Evolutionary conservation across 352 stramenopile species (phyloP).

Genomic region (Pythium volutum): DNA sequence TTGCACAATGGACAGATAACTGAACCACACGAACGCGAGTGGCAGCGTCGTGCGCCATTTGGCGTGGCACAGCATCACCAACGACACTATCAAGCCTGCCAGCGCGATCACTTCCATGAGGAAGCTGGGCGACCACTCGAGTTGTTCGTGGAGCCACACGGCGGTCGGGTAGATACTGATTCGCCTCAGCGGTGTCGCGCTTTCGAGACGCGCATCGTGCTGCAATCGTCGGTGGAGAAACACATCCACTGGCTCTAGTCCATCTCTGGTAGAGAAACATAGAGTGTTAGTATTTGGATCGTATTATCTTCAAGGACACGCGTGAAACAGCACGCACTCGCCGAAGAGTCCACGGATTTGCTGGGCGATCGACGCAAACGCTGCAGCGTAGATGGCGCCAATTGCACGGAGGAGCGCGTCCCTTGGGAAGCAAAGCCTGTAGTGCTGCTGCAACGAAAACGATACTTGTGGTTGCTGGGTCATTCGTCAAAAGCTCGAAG

Average conservation of each 20-base stretch:
- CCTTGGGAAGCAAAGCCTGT: conserved; percentile 31
- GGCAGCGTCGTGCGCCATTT: conserved; percentile 34
- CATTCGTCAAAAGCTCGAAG: not conserved
- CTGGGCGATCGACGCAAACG: conserved; percentile 78
- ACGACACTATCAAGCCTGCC: conserved; percentile 26
- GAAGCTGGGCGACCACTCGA: conserved; percentile 46
- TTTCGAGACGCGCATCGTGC: conserved; percentile 8
- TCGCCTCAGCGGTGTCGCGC: conserved; percentile 18
- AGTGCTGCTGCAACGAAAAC: not conserved
- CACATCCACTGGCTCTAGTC: conserved; percentile 52
- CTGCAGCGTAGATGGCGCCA: conserved; percentile 44
- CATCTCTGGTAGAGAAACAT: conserved; percentile 31
- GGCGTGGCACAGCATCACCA: conserved; percentile 29
- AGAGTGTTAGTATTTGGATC: not conserved
- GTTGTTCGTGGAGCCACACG: conserved; percentile 46
- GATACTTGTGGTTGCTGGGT: not conserved
- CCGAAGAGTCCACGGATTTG: conserved; percentile 85
- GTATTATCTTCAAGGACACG: conserved; percentile 8
- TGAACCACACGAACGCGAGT: conserved; percentile 45
- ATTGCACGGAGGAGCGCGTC: conserved; percentile 40
- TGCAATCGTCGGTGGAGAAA: conserved; percentile 41
- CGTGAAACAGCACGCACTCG: conserved; percentile 36
- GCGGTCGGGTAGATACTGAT: conserved; percentile 46
- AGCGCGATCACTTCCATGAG: conserved; percentile 49
- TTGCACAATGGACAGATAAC: conserved; percentile 75